These are phyloP conservation scores for Luffa aegyptiaca DNA, from an alignment of 306 rosid species.

Conservation along the genomic window DNA sequence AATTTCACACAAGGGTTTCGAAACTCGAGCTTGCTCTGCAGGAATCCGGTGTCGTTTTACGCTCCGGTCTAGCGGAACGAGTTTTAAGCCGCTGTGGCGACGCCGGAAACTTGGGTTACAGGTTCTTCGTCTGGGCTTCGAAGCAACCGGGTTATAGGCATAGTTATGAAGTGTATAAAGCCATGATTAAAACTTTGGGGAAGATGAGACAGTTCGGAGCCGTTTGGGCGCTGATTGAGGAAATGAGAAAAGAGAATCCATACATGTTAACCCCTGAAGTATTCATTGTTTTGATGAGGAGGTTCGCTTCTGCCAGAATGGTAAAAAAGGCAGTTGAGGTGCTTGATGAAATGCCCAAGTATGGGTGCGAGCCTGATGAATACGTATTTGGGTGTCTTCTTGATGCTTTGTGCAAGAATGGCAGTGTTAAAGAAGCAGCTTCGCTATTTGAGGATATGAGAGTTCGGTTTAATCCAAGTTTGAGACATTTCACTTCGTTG, in stretches of 20 bases:
- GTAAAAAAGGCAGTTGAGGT: slow-evolving; percentile 67
- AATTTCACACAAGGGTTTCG: slow-evolving; percentile 63
- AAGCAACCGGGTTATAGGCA: slow-evolving; percentile 52
- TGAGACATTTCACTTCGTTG: slow-evolving; percentile 70
- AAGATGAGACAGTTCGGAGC: slow-evolving; percentile 83
- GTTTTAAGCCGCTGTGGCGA: slow-evolving; percentile 69
- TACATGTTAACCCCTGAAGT: slow-evolving; percentile 44
- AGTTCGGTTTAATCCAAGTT: slow-evolving; percentile 35
- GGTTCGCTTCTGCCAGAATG: slow-evolving; percentile 79
- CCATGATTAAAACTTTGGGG: slow-evolving; percentile 58
- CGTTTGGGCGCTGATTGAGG: slow-evolving; percentile 76
- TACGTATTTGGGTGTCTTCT: slow-evolving; percentile 72
- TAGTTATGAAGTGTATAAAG: slow-evolving; percentile 53
- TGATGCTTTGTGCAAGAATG: slow-evolving; percentile 85
- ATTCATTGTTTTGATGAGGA: slow-evolving; percentile 69
- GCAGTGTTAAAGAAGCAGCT: slow-evolving; percentile 67
- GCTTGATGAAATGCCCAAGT: slow-evolving; percentile 81
- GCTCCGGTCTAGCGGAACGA: slow-evolving; percentile 59
- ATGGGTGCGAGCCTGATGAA: slow-evolving; percentile 73
- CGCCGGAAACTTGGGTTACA: slow-evolving; percentile 70
- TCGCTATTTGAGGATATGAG: slow-evolving; percentile 69
- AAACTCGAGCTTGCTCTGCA: slow-evolving; percentile 70
- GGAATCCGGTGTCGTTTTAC: slow-evolving; percentile 57
- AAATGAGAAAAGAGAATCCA: slow-evolving; percentile 67
- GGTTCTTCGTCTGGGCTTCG: slow-evolving; percentile 67